Conservation (phyloP, 768 basidiomycete species). For the Rhodotorula paludigena region DNA sequence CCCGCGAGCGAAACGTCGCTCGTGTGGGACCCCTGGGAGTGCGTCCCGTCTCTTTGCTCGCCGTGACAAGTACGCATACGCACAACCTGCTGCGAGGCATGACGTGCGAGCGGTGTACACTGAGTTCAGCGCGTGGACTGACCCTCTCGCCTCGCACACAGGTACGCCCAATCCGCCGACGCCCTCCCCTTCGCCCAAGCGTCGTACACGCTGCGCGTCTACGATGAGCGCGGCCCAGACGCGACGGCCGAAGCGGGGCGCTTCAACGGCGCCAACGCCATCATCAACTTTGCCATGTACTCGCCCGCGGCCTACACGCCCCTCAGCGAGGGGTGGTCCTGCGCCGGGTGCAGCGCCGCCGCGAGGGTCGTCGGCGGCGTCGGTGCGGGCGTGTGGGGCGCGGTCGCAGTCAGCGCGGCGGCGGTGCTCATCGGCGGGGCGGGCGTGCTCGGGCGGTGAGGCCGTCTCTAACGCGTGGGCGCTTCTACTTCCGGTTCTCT, state of each 20-base stretch:
- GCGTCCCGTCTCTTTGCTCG: background rate
- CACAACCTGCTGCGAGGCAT: no score
- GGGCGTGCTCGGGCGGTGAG: conserved; percentile 32
- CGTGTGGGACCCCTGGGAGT: conserved; percentile 70
- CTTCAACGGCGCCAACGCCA: conserved; percentile 62
- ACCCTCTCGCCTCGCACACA: background rate
- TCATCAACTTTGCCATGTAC: conserved; percentile 76
- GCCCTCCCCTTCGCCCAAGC: conserved; percentile 67
- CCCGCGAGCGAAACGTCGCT: conserved; percentile 61
- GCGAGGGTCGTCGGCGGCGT: conserved; percentile 11
- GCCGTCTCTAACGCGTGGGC: background rate
- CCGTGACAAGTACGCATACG: background rate
- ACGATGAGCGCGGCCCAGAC: conserved; percentile 70
- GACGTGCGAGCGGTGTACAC: no score
- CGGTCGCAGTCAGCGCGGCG: conserved; percentile 33
- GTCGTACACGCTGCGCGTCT: conserved; percentile 72
- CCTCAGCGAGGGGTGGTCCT: conserved; percentile 35
- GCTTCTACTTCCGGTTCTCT: no score
- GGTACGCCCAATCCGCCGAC: conserved; percentile 61
- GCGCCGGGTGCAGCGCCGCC: conserved; percentile 43
- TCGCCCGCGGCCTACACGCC: conserved; percentile 31
- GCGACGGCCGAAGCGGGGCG: conserved; percentile 60
- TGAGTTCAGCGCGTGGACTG: no score
- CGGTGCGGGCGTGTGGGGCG: conserved; percentile 23
- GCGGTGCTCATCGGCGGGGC: conserved; percentile 35